Base-by-base conservation (phyloP, 345 rosid species). In the Bruguiera parviflora region DNA sequence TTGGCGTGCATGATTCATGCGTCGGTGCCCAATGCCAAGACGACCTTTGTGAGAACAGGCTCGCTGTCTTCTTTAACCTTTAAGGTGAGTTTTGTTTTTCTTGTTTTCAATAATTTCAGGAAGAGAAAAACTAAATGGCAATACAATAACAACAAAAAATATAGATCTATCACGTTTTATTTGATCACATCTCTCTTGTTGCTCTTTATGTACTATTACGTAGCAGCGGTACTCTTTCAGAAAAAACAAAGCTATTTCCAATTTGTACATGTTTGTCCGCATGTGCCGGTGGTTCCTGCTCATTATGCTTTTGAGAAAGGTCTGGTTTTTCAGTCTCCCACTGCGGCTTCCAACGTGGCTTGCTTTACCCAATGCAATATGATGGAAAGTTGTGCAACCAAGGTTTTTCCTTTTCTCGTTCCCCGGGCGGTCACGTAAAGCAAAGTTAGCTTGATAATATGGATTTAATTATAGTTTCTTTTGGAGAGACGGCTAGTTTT, bases 1-100 rank as follows among this genome's bases (percentile, higher is more conserved):
- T 58, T 94, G 73, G 79, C 81, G 5, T 94, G 98, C 80, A 89
- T 94, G 98, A 80, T 94, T 60, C 96, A 91, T 72, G 88, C 95
- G 82, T 88, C 98, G 85, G 89, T 89, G 82, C 96, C 98, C 20
- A 62, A 63, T 4, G 70, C 88, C 80, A 84, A 85, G 80, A 72
- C 86, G 73, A 74, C 77, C 46, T 84, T 80, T 63, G 73, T 57
- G 22, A 80, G 83, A 71, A 71, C 66, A 58, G 82, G 76, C 69
- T 80, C 97, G 10, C 70, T 90, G 69, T 81, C 91, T 29, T 73
- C 86, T 58, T 82, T 89, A 65, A 75, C 78, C 78, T 94, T 94
- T 71, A 68, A 83, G 91, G 98, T 94, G 6, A 75, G 75, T 78
- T 49, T 61, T 29, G 8, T 53, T 63, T 63, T 3, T 58, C 2